phyloP scores from a whole-genome alignment of 306 rosid genomes.

The Ormosia semicastrata region DNA sequence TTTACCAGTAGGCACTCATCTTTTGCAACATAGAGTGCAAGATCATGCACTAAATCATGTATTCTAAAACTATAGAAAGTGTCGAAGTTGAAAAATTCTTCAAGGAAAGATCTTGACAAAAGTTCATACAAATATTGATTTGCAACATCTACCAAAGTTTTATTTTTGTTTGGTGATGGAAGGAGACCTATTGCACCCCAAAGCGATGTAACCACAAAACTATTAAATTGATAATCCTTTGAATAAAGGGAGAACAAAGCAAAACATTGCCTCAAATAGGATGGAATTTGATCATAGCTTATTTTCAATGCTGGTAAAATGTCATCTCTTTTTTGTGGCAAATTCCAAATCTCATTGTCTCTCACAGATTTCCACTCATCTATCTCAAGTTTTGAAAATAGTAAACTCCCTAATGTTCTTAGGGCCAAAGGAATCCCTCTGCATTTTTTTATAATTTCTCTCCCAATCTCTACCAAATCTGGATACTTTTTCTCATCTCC shows the following conservation, averaged over 20 bases:
- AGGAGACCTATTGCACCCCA: neutral
- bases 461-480: neutral
- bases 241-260: neutral
- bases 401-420: neutral
- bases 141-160: neutral
- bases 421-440: conserved; percentile 23
- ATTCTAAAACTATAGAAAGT: neutral
- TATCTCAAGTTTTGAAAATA: neutral
- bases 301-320: neutral
- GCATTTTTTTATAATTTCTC: conserved; percentile 5
- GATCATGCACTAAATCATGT: conserved; percentile 23
- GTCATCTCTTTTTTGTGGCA: neutral
- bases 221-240: neutral
- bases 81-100: neutral
- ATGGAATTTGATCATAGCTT: neutral
- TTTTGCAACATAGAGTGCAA: neutral
- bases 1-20: neutral
- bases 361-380: neutral
- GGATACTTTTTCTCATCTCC: neutral
- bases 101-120: neutral
- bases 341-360: conserved; percentile 12
- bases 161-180: neutral
- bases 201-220: neutral
- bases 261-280: neutral
- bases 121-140: neutral